phyloP scores from a whole-genome alignment of 1,284 basidiomycete species.

The Puccinia coronata region DNA sequence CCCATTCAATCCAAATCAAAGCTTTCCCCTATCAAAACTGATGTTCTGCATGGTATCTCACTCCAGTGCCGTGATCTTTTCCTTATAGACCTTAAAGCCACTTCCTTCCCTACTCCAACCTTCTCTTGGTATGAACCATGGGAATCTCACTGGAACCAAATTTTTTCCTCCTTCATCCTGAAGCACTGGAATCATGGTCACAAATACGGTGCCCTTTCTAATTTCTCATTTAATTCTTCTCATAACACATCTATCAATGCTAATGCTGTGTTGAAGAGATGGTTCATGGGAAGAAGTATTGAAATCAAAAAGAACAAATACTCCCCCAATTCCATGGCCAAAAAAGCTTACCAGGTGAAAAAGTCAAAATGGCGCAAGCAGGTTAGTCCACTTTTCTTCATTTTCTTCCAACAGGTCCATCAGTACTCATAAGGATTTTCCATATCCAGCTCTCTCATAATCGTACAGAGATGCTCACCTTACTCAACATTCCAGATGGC shows the following conservation, averaged over 20 bases:
- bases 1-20: neutral
- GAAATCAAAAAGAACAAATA: neutral
- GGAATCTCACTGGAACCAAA: conserved; percentile 8
- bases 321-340: neutral
- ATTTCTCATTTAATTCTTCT: neutral
- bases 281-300: neutral
- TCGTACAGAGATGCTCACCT: too few species aligned
- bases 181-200: conserved; percentile 2
- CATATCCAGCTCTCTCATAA: too few species aligned
- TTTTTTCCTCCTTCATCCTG: conserved; percentile 1
- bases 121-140: neutral
- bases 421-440: too few species aligned
- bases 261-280: neutral
- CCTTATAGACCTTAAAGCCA: neutral
- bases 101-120: neutral
- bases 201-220: neutral
- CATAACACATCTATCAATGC: neutral
- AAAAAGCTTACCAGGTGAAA: neutral
- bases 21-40: neutral
- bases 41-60: neutral
- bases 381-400: too few species aligned
- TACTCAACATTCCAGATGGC: too few species aligned
- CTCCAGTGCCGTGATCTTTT: neutral
- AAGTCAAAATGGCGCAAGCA: conserved; percentile 8
- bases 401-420: too few species aligned